Evolutionary conservation across 176 grass and related monocot genomes (phyloP).

Genomic region (Juncus inflexus): DNA sequence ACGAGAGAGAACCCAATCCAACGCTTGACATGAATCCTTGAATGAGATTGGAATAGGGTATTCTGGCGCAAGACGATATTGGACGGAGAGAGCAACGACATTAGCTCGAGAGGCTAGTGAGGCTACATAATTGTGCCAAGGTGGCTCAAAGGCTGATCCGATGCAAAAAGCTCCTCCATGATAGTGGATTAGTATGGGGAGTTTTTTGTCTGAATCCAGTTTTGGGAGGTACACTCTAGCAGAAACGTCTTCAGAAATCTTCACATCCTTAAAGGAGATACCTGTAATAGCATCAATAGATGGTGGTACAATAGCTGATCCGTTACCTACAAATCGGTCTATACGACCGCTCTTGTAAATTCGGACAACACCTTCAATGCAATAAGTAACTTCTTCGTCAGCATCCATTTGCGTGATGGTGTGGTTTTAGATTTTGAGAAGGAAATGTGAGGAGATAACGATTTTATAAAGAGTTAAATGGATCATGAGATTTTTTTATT

Average conservation of each 20-base stretch:
- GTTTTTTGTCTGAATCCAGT: slow-evolving; percentile 22
- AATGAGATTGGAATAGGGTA: slow-evolving; percentile 50
- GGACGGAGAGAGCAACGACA: slow-evolving; percentile 30
- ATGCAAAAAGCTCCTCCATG: slow-evolving; percentile 42
- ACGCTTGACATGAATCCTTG: slow-evolving; percentile 33
- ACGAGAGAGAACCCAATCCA: slow-evolving; percentile 39
- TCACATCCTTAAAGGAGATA: slow-evolving; percentile 45
- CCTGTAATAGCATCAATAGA: slow-evolving; percentile 39
- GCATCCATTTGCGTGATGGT: slow-evolving; percentile 12
- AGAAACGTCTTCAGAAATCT: slow-evolving; percentile 40
- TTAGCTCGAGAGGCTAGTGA: slow-evolving; percentile 25
- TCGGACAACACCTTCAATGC: slow-evolving; percentile 47
- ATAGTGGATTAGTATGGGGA: slow-evolving; percentile 40
- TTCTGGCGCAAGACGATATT: slow-evolving; percentile 48
- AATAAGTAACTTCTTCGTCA: slow-evolving; percentile 52
- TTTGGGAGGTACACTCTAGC: slow-evolving; percentile 56
- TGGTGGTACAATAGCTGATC: slow-evolving; percentile 33
- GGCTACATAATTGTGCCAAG: slow-evolving; percentile 37
- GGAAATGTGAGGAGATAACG: no score
- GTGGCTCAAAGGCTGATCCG: slow-evolving; percentile 31
- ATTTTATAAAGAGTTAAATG: no score
- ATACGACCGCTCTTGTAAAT: slow-evolving; percentile 48
- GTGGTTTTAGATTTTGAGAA: no score
- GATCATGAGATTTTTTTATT: no score
- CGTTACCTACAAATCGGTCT: slow-evolving; percentile 49